Conservation (phyloP, 768 basidiomycete genomes). For the Crassisporium funariophilum region DNA sequence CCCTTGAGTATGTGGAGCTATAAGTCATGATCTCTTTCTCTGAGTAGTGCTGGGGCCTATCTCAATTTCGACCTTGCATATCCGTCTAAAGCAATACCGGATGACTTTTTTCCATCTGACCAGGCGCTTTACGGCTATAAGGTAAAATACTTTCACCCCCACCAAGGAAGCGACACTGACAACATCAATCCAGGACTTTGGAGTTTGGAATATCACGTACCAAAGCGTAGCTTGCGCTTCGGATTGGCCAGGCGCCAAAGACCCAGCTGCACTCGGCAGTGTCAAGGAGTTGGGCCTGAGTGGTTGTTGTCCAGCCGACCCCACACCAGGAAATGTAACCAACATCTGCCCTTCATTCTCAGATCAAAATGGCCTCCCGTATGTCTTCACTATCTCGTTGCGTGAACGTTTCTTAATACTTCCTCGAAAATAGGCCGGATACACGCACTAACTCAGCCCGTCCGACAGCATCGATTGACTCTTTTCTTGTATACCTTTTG, state of each 20-base stretch:
- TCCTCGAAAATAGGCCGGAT: constrained; percentile 35
- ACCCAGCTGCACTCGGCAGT: constrained; percentile 67
- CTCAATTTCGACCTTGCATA: constrained; percentile 85
- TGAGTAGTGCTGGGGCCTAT: constrained; percentile 59
- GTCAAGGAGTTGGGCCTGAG: constrained; percentile 55
- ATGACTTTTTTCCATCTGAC: constrained; percentile 76
- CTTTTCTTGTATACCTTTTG: constrained; percentile 6
- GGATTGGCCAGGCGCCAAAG: constrained; percentile 64
- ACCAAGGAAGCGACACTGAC: too few relatives aligned
- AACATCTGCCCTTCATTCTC: constrained; percentile 73
- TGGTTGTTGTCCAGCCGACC: constrained; percentile 75
- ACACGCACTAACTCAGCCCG: constrained; percentile 27
- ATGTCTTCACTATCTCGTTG: constrained; percentile 26
- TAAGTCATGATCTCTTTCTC: background rate
- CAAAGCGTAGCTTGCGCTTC: constrained; percentile 59
- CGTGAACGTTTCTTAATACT: background rate
- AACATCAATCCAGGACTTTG: constrained; percentile 70
- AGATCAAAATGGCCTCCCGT: constrained; percentile 66
- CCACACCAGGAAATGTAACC: constrained; percentile 49
- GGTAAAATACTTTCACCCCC: constrained; percentile 25
- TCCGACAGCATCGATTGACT: background rate
- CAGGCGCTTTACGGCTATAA: constrained; percentile 63
- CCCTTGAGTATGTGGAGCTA: background rate
- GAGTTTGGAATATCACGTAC: constrained; percentile 84
- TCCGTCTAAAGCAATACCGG: constrained; percentile 70